Evolutionary conservation across 768 basidiomycete genomes (phyloP).

Genomic region (Dentipellis sp.): DNA sequence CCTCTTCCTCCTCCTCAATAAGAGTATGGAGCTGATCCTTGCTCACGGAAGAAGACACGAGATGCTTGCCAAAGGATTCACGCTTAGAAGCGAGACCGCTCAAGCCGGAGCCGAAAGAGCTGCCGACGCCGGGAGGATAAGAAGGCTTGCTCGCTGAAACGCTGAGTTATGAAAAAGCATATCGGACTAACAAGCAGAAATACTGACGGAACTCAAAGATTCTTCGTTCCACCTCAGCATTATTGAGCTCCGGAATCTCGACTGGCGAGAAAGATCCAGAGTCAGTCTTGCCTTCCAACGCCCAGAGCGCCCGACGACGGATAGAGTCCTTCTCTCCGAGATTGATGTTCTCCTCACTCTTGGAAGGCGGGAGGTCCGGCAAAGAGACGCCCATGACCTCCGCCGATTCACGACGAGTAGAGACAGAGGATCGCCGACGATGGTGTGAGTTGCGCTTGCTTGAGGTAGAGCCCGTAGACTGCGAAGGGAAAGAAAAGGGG

Average conservation of each 20-base stretch:
- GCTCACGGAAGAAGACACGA: conserved; percentile 43
- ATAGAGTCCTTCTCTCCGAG: conserved; percentile 70
- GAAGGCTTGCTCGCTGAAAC: conserved; percentile 52
- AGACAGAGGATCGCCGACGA: conserved; percentile 77
- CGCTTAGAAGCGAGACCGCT: conserved; percentile 50
- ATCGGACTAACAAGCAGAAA: conserved; percentile 1
- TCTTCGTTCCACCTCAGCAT: conserved; percentile 45
- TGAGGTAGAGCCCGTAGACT: conserved; percentile 23
- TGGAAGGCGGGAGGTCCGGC: conserved; percentile 52
- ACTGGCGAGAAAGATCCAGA: conserved; percentile 58
- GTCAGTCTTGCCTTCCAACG: conserved; percentile 79
- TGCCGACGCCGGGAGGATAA: conserved; percentile 39
- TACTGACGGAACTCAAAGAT: conserved; percentile 62
- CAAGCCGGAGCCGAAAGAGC: conserved; percentile 30
- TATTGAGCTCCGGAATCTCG: conserved; percentile 72
- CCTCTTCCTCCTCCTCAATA: conserved; percentile 83
- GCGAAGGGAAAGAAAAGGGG: conserved; percentile 27
- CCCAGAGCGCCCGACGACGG: conserved; percentile 74
- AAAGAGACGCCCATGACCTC: conserved; percentile 83
- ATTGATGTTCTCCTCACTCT: conserved; percentile 59
- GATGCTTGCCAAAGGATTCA: conserved; percentile 71
- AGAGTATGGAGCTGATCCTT: conserved; percentile 76
- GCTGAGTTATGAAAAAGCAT: neutral
- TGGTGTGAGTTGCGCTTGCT: conserved; percentile 67
- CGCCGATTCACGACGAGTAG: conserved; percentile 82